Evolutionary conservation across 2,329 filamentous ascomycete species (phyloP), one percentile per base, ranked within the genome.

Genomic region (Fusarium sp.): DNA sequence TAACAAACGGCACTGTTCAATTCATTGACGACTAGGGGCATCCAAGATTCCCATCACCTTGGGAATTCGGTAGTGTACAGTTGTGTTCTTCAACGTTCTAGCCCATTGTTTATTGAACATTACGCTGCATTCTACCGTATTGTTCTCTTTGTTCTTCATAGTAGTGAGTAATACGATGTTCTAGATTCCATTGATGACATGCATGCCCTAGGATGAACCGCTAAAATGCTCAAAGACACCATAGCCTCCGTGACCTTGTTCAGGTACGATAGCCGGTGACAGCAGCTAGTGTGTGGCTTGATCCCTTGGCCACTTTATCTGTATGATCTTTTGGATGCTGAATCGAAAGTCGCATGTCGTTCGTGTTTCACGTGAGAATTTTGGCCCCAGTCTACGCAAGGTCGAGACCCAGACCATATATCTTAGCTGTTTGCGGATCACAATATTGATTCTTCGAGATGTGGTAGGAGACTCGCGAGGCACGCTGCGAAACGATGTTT

Each of bases 371-470:
- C 44, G 37, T 35, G 45, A 42, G 35, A 41, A 27, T n/a, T 23
- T 39, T 45, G 21, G 27, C 39, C 49, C 39, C 31, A n/a, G 46
- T 45, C 41, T n/a, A 29, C 11, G 27, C 18, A 25, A 12, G 49
- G 25, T 35, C 58, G 29, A 57, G 35, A 18, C 45, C 27, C 44
- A 25, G 21, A 14, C 33, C 31, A 51, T 27, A 54, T n/a, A 33
- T 41, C 41, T 29, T 48, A n/a, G 35, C 31, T 49, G 23, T 59
- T 25, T 27, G 65, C 60, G 16, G 42, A 60, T 65, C 66, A 38
- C 44, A 60, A 69, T 69, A 60, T 69, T 35, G 25, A 51, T 39
- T 29, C 25, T 41, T 42, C 39, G 46, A 37, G 33, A 64, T 39
- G 38, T 65, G 60, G 44, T 29, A 52, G 38, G 37, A 27, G 25